Conservation (phyloP, 2,329 filamentous ascomycete species). For the Verticillium klebahnii region DNA sequence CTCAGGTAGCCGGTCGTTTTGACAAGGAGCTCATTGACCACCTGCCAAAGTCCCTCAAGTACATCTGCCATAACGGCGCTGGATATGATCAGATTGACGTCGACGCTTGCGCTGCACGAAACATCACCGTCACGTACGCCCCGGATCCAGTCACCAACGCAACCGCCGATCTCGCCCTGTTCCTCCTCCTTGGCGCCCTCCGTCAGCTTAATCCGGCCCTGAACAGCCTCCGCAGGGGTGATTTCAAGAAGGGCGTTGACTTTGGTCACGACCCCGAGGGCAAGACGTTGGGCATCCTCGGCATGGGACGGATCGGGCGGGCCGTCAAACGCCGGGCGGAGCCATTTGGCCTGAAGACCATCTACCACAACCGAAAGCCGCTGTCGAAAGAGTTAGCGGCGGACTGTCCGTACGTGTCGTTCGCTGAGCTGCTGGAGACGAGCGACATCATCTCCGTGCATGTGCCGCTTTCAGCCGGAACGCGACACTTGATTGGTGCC, state of each 20-base stretch:
- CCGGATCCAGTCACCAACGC: conserved; percentile 34
- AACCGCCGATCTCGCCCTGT: conserved; percentile 27
- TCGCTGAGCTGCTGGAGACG: conserved; percentile 47
- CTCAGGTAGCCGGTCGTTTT: conserved; percentile 24
- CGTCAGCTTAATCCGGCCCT: conserved; percentile 22
- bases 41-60: conserved; percentile 39
- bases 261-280: conserved; percentile 30
- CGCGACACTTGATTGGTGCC: conserved; percentile 46
- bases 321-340: conserved; percentile 36
- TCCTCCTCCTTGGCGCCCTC: conserved; percentile 23
- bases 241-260: conserved; percentile 17
- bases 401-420: conserved; percentile 36
- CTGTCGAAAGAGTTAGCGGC: conserved; percentile 16
- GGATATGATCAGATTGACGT: conserved; percentile 24
- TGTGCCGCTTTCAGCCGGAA: conserved; percentile 44
- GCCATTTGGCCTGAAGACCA: conserved; percentile 44
- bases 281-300: conserved; percentile 30
- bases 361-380: conserved; percentile 44
- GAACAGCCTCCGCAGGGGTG: conserved; percentile 15
- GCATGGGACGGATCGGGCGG: conserved; percentile 30
- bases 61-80: conserved; percentile 24
- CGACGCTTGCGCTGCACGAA: conserved; percentile 14
- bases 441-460: conserved; percentile 53
- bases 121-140: conserved; percentile 18
- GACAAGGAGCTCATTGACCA: conserved; percentile 38